Base-by-base conservation (phyloP, 352 stramenopile genomes). In the Halophytophthora batemanensis region DNA sequence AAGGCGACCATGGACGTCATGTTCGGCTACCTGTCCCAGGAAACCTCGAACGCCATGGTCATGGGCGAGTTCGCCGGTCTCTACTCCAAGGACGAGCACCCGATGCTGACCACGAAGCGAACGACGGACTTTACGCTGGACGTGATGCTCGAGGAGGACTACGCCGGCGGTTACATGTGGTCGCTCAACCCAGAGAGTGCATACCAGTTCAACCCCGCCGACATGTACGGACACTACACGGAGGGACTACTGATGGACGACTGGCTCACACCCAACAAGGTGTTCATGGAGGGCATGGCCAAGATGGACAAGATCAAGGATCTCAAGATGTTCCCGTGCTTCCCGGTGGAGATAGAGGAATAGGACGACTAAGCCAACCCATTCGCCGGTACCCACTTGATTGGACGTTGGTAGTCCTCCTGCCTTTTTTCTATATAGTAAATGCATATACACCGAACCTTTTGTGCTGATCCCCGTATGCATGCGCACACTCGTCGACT, bases 101-200 rank as follows among this genome's bases (percentile, higher is more conserved):
- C 64, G n/a, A 44, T 57, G 34, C 55, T 77, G 22, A 88, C 77
- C n/a, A 88, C 74, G 1, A 77, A 76, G 45, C 77, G 77, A 15
- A 64, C 65, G 4, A 85, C 75, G 3, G 78, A 91, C 46, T 76
- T 75, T 19, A 79, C 74, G 11, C 84, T 89, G 22, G 53, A 84
- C 12, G 53, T 75, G 8, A 82, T 85, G 61, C 41, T 89, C 19
- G 55, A 86, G 36, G 45, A 56, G 2, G 54, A 51, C 1, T 79
- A 81, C 45, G 75, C 74, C 1, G 78, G 78, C 12, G 76, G 63
- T 10, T 89, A 82, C 50, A 86, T 89, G 75, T 89, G 78, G 78
- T 86, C 75, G 15, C 48, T 89, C 14, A 89, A 89, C 45, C 78
- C 78, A 0, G 78, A 87, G 56, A 82, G 67, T 53, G 77, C 73